These are phyloP conservation scores for Fagopyrum tataricum DNA, from an alignment of 148 eudicot genomes.

Conservation along the genomic window DNA sequence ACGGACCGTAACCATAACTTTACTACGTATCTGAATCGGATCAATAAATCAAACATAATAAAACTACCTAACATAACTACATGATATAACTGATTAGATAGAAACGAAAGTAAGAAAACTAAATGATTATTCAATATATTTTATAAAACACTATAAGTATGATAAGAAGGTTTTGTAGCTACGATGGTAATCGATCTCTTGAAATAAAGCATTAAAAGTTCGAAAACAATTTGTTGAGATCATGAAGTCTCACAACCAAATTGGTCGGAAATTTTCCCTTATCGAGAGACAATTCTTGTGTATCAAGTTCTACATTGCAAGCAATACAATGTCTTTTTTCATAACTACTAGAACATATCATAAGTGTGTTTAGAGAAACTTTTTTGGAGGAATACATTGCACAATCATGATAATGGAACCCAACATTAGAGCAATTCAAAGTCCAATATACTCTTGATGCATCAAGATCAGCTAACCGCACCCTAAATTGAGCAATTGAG, in stretches of 20 bases:
- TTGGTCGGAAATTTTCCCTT: conserved; percentile 68
- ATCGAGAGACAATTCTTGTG: conserved; percentile 84
- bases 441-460: conserved; percentile 85
- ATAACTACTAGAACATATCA: conserved; percentile 53
- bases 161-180: conserved; percentile 72
- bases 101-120: no score
- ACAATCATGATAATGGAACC: background rate
- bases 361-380: background rate
- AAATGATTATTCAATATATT: no score
- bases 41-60: no score
- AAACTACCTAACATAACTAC: no score
- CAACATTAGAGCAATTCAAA: conserved; percentile 73
- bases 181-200: conserved; percentile 91
- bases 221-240: conserved; percentile 75
- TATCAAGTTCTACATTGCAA: conserved; percentile 89
- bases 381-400: background rate
- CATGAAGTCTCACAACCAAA: conserved; percentile 92
- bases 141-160: conserved; percentile 21
- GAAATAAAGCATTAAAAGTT: conserved; percentile 95
- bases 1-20: no score
- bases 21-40: no score
- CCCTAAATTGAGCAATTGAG: conserved; percentile 62
- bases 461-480: conserved; percentile 52
- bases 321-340: conserved; percentile 77
- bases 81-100: no score